Base-by-base conservation (phyloP, 768 basidiomycete genomes). In the Amylocystis lapponica region DNA sequence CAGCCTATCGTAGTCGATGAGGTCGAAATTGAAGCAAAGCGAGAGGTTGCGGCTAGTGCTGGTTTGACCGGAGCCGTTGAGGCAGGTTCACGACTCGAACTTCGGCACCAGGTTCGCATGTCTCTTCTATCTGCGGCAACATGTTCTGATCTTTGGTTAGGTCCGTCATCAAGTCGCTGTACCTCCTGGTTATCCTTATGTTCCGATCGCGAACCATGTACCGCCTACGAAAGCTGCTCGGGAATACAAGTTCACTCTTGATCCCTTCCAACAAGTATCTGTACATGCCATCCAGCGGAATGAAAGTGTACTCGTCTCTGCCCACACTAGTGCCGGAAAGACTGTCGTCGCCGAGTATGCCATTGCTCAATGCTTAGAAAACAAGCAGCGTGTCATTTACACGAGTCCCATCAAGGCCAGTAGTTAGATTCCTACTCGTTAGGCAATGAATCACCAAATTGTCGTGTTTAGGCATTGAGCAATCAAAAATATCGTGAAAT, bases 321-420 rank as follows among this genome's bases (percentile, higher is more conserved):
- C 96, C 0, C 96, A 99, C 69, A 99, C 96, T 5, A 94, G 90
- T 66, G 96, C 96, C 27, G 96, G 96, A 58, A 99, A 99, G 69
- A 99, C 96, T 2, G 96, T 98, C 49, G 96, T 99, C 48, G 96
- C 96, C 35, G 96, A 99, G 71, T 99, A 98, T 65, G 96, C 96
- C 35, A 98, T 99, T 59, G 96, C 96, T 0, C 90, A 92, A 62
- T 94, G 89, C 74, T 70, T 99, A 55, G 83, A 82, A 64, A 83
- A 86, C 58, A 92, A 91, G 59, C 89, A 96, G 67, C 76, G 96
- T 63, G 95, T 98, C 55, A 96, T 98, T 49, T 99, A 99, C 68
- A 99, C 96, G 19, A 93, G 89, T 76, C 96, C 96, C 43, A 99
- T 99, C 69, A 99, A 99, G 80, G 95, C 93, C 65, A 58, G 79